phyloP scores from a whole-genome alignment of 2,329 filamentous ascomycete genomes.

The Tolypocladium capitatum region DNA sequence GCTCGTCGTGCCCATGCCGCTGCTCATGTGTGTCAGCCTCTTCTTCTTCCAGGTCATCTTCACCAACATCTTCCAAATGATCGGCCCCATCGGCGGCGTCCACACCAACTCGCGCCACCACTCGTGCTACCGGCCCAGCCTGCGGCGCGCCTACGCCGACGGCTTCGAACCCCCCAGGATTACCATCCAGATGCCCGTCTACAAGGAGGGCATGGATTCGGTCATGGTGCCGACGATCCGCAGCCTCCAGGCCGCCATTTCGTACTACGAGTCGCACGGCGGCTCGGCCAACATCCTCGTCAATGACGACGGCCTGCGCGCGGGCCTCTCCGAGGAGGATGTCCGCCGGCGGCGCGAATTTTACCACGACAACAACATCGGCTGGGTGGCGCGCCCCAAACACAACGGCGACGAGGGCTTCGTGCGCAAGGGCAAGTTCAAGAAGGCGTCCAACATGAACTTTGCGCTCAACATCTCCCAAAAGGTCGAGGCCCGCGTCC shows the following conservation, averaged over 20 bases:
- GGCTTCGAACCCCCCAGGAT: constrained; percentile 22
- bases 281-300: constrained; percentile 40
- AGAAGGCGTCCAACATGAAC: constrained; percentile 68
- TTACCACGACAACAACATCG: constrained; percentile 35
- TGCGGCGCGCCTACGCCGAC: constrained; percentile 18
- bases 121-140: constrained; percentile 23
- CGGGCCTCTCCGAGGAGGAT: constrained; percentile 28
- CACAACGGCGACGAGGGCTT: constrained; percentile 35
- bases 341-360: constrained; percentile 29
- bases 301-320: constrained; percentile 50
- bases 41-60: constrained; percentile 32
- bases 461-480: constrained; percentile 50
- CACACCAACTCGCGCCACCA: constrained; percentile 31
- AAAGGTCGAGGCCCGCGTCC: constrained; percentile 47
- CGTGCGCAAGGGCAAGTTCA: constrained; percentile 50
- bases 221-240: constrained; percentile 36
- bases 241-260: constrained; percentile 34
- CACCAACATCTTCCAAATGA: constrained; percentile 26
- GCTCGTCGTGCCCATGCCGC: constrained; percentile 19
- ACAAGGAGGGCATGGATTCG: constrained; percentile 25
- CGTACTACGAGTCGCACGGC: constrained; percentile 33
- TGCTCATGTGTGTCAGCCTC: constrained; percentile 19
- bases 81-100: constrained; percentile 33
- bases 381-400: constrained; percentile 31
- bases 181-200: constrained; percentile 23